Evolutionary conservation across 108 stramenopile genomes (phyloP).

Genomic region (Chaetoceros muelleri): DNA sequence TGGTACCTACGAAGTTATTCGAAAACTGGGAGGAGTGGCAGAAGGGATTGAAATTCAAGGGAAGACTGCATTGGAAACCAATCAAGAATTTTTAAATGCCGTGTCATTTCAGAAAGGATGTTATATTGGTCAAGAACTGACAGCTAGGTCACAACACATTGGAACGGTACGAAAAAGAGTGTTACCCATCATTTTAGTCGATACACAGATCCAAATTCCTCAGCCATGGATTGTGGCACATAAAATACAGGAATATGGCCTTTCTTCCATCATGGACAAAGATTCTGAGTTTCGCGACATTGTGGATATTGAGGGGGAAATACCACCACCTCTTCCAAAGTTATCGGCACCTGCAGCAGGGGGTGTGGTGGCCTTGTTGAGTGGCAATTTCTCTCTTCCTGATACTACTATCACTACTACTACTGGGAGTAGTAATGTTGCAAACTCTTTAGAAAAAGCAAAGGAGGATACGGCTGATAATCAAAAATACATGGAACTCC

Average conservation of each 20-base stretch:
- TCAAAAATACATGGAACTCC: constrained; percentile 23
- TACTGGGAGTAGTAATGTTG: constrained; percentile 14
- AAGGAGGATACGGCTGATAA: constrained; percentile 12
- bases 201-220: constrained; percentile 60
- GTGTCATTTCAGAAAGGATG: constrained; percentile 94
- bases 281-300: constrained; percentile 6
- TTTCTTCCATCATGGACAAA: neutral
- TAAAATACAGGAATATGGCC: constrained; percentile 41
- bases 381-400: constrained; percentile 19
- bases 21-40: constrained; percentile 69
- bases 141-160: constrained; percentile 89
- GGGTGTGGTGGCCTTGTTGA: constrained; percentile 55
- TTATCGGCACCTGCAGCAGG: constrained; percentile 58
- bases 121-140: constrained; percentile 97
- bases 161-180: constrained; percentile 89
- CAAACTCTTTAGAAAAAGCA: constrained; percentile 10
- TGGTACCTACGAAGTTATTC: constrained; percentile 60
- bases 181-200: constrained; percentile 70
- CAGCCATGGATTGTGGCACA: constrained; percentile 64
- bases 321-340: constrained; percentile 49
- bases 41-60: constrained; percentile 73
- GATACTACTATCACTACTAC: constrained; percentile 7
- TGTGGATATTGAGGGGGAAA: constrained; percentile 15
- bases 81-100: constrained; percentile 86
- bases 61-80: constrained; percentile 82